Evolutionary conservation across 202 grass and related monocot species (phyloP), one percentile per base, ranked within the genome.

Genomic region (Eragrostis tef): DNA sequence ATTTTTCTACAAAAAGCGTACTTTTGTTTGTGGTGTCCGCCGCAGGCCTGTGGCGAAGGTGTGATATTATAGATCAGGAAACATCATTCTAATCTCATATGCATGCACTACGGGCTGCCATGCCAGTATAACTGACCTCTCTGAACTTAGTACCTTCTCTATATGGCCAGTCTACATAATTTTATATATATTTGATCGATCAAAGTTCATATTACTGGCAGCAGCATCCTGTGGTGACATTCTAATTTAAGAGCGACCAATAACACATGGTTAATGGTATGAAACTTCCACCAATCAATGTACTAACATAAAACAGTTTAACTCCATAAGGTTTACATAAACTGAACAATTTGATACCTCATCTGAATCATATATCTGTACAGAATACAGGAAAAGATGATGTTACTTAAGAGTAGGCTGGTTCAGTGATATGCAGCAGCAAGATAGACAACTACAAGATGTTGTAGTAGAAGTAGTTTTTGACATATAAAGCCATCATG

Each of bases 271-370:
- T 39, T 69, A 29, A 15, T 20, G 2, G 46, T 6, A 60, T 6
- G 27, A 74, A 58, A 67, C 43, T 69, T 42, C 26, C 15, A 41
- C 17, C 8, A 44, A 11, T 15, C 6, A 52, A 78, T 36, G 41
- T 70, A 86, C 79, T 67, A 70, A 42, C 85, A 48, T 34, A 90
- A 88, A n/a, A 81, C 19, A 77, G 66, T 84, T 60, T 79, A 13
- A 51, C 80, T 81, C 88, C 85, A 74, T 86, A 86, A 63, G 79
- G 16, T 52, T 36, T 36, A 26, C 1, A 39, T n/a, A 88, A 46
- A 86, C 9, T 75, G 49, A 54, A 90, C 70, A 21, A 83, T 10
- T 56, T 86, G 49, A 48, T 44, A 80, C 80, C 74, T 83, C 69
- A 73, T 80, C 51, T 5, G 54, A 17, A 78, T 5, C 36, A 74